Evolutionary conservation across 2,329 filamentous ascomycete genomes (phyloP).

Genomic region (Calonectria hawksworthii): DNA sequence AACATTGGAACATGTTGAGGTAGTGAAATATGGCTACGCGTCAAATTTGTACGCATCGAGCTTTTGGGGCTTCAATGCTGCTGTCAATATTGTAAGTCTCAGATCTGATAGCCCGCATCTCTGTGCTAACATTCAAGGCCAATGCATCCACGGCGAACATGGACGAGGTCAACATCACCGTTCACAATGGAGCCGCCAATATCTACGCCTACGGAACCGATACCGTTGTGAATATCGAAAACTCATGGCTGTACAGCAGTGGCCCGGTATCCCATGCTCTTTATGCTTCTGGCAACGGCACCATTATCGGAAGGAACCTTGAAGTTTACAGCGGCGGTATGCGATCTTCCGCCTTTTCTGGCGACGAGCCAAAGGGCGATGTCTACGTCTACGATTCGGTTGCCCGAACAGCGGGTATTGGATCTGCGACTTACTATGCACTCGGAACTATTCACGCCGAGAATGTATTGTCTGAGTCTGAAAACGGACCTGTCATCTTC

Average conservation of each 20-base stretch:
- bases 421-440: conserved; percentile 2
- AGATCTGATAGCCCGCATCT: background rate
- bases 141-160: conserved; percentile 3
- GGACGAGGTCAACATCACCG: conserved; percentile 10
- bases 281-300: conserved; percentile 10
- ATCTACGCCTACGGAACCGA: conserved; percentile 6
- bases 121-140: background rate
- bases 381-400: conserved; percentile 1
- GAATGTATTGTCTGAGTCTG: conserved; percentile 2
- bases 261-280: conserved; percentile 9
- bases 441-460: conserved; percentile 3
- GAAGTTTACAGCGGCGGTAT: background rate
- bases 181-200: conserved; percentile 12
- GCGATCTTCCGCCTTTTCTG: conserved; percentile 3
- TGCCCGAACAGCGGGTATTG: background rate
- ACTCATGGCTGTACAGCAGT: conserved; percentile 10
- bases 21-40: background rate
- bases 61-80: conserved; percentile 5
- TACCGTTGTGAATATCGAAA: background rate
- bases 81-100: background rate
- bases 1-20: background rate
- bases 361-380: conserved; percentile 1
- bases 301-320: conserved; percentile 1
- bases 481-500: background rate
- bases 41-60: background rate